phyloP scores from a whole-genome alignment of 1,284 basidiomycete genomes.

The Porphyrellus sp. region DNA sequence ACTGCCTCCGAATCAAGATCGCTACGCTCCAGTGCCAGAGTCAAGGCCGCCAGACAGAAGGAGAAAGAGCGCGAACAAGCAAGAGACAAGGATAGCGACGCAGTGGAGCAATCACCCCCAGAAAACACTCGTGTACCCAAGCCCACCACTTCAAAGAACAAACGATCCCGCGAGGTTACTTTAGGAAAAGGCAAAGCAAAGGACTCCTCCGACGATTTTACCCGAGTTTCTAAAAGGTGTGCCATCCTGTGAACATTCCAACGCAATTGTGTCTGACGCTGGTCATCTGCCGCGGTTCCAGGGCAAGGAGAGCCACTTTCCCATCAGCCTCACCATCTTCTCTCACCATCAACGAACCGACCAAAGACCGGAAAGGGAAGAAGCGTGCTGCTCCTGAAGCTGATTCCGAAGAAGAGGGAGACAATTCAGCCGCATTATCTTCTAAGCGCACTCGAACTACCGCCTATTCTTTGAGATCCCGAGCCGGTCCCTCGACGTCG shows the following conservation, averaged over 20 bases:
- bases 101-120: slow-evolving; percentile 40
- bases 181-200: slow-evolving; percentile 62
- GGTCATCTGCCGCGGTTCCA: slow-evolving; percentile 33
- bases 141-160: slow-evolving; percentile 43
- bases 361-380: slow-evolving; percentile 75
- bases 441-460: slow-evolving; percentile 56
- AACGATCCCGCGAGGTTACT: slow-evolving; percentile 52
- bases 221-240: slow-evolving; percentile 58
- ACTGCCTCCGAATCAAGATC: slow-evolving; percentile 45
- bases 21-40: slow-evolving; percentile 70
- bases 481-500: slow-evolving; percentile 42
- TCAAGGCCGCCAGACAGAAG: slow-evolving; percentile 71
- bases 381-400: slow-evolving; percentile 76
- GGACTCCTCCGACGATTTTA: slow-evolving; percentile 52
- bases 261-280: slow-evolving; percentile 21
- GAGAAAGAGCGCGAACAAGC: slow-evolving; percentile 46
- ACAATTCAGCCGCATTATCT: slow-evolving; percentile 42
- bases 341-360: slow-evolving; percentile 72
- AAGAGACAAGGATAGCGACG: slow-evolving; percentile 41
- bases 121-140: slow-evolving; percentile 45
- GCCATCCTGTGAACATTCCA: slow-evolving; percentile 32
- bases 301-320: slow-evolving; percentile 56
- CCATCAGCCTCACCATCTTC: slow-evolving; percentile 43
- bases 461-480: slow-evolving; percentile 67
- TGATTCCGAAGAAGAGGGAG: slow-evolving; percentile 55